A percentile compares a stretch with the other conserved stretches of the same genome.
These are phyloP conservation scores for Pleurotus citrinopileatus DNA, from an alignment of 768 basidiomycete species.

Conservation along the genomic window DNA sequence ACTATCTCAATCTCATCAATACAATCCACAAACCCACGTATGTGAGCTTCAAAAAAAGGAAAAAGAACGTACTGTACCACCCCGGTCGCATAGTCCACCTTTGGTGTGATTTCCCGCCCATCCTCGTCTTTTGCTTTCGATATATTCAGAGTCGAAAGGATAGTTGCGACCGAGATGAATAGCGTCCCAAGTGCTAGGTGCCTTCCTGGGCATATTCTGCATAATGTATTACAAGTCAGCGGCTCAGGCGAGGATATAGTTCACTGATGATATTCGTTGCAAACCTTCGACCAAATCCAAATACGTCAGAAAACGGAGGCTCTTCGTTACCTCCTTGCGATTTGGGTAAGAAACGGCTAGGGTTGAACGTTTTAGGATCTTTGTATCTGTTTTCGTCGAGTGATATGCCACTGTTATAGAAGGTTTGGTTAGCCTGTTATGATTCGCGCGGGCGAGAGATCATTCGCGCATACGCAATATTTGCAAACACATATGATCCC, in stretches of 20 bases:
- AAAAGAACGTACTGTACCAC: not conserved
- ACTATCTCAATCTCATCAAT: slow-evolving; percentile 5
- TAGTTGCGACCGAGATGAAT: not conserved
- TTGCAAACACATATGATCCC: slow-evolving; percentile 27
- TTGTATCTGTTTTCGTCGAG: slow-evolving; percentile 21
- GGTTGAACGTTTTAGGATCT: slow-evolving; percentile 22
- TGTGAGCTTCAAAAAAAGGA: too few relatives aligned
- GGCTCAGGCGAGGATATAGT: not conserved
- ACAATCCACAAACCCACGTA: not conserved
- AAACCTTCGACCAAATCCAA: slow-evolving; percentile 21
- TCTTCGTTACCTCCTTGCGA: slow-evolving; percentile 17
- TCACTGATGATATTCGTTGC: not conserved
- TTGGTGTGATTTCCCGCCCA: not conserved
- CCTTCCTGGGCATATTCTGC: not conserved
- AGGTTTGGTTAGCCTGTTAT: slow-evolving; percentile 12
- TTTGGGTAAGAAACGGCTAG: slow-evolving; percentile 20
- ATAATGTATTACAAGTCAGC: too few relatives aligned
- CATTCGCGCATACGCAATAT: too few relatives aligned
- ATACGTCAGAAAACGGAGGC: slow-evolving; percentile 19
- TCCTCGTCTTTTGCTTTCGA: not conserved
- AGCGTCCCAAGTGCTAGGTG: not conserved
- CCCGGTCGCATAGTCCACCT: not conserved
- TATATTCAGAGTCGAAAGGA: not conserved
- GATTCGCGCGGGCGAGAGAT: too few relatives aligned
- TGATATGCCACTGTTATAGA: slow-evolving; percentile 21